These are phyloP conservation scores for Diphasiastrum complanatum DNA, from an alignment of 83 land plant genomes.

Conservation along the genomic window DNA sequence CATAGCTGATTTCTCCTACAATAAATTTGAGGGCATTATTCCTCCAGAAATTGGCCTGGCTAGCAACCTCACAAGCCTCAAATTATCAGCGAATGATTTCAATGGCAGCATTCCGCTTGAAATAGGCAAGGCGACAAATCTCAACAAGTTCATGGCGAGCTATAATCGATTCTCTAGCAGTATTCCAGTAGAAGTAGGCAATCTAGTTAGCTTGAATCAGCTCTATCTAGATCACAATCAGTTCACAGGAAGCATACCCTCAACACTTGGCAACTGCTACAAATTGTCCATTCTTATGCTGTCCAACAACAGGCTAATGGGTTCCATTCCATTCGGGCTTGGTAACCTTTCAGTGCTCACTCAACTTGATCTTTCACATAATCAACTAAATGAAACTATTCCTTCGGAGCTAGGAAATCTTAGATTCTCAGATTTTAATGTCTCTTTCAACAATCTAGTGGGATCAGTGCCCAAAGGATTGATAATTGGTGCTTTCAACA, in stretches of 20 bases:
- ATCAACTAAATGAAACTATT: conserved; percentile 39
- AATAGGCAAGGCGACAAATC: conserved; percentile 32
- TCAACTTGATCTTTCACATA: conserved; percentile 49
- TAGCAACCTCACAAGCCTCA: conserved; percentile 24
- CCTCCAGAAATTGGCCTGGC: conserved; percentile 32
- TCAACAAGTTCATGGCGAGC: conserved; percentile 24
- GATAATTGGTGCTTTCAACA: conserved; percentile 24
- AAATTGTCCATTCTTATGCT: conserved; percentile 43
- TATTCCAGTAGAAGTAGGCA: conserved; percentile 31
- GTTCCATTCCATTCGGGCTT: conserved; percentile 42
- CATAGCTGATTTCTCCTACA: conserved; percentile 38
- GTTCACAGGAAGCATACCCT: no score
- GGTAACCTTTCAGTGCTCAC: conserved; percentile 35
- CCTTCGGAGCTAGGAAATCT: conserved; percentile 41
- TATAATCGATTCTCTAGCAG: conserved; percentile 34
- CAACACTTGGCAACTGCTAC: conserved; percentile 31
- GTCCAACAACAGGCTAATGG: conserved; percentile 37
- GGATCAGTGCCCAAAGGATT: conserved; percentile 40
- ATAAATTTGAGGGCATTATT: conserved; percentile 36
- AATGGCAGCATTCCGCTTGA: conserved; percentile 33
- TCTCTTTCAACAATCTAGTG: conserved; percentile 43
- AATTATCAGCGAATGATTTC: conserved; percentile 29
- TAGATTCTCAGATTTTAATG: conserved; percentile 43
- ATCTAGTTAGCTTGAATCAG: conserved; percentile 33
- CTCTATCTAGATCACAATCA: no score